Conservation (phyloP, 306 rosid genomes). For the Ochetophila trinervis region DNA sequence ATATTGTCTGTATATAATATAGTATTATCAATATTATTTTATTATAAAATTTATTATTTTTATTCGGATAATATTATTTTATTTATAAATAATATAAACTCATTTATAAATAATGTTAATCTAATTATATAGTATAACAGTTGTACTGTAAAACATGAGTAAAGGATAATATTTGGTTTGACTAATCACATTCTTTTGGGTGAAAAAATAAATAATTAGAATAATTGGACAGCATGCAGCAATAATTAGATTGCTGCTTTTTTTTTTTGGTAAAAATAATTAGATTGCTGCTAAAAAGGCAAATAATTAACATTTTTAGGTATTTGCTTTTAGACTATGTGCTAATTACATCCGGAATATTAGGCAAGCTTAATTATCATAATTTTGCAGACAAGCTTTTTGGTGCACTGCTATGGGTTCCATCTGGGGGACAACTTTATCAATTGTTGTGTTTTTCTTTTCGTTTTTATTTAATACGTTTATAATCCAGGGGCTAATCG, state of each 20-base stretch:
- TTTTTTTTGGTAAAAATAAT: too few species aligned
- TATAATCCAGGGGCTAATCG: constrained; percentile 11
- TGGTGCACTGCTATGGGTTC: constrained; percentile 3
- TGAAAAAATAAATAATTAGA: neutral
- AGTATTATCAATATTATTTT: too few species aligned
- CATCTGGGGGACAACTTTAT: constrained; percentile 13
- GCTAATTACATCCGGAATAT: constrained; percentile 18
- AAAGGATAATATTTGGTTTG: constrained; percentile 5
- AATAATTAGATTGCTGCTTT: constrained; percentile 24
- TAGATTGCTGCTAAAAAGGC: constrained; percentile 18
- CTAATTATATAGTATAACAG: too few species aligned
- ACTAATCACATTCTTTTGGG: neutral
- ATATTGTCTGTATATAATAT: too few species aligned
- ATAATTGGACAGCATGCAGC: constrained; percentile 10
- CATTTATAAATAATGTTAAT: too few species aligned
- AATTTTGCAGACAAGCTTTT: constrained; percentile 20
- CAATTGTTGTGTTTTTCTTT: neutral
- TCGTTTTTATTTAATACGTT: constrained; percentile 1
- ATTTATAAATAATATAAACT: too few species aligned
- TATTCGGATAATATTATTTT: too few species aligned
- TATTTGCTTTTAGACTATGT: neutral
- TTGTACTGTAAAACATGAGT: neutral
- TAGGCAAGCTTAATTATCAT: constrained; percentile 13
- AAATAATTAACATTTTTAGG: constrained; percentile 4
- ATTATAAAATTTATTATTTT: too few species aligned